phyloP scores from a whole-genome alignment of 495 filamentous ascomycete genomes.

The Oidiodendron maius region DNA sequence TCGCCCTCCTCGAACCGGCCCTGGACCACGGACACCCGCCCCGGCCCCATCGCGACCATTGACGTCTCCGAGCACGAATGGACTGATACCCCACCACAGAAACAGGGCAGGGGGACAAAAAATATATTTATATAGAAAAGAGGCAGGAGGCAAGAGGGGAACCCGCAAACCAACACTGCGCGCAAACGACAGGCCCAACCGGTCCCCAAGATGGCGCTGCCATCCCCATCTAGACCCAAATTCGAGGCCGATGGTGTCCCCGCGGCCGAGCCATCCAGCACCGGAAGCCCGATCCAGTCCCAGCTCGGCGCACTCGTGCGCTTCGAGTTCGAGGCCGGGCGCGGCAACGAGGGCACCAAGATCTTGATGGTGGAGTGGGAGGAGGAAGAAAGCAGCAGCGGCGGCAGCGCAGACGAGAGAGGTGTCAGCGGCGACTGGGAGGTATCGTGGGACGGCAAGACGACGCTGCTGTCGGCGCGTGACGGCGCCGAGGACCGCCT shows the following conservation, averaged over 20 bases:
- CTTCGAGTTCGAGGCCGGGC: conserved; percentile 76
- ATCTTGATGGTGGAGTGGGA: conserved; percentile 84
- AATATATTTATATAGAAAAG: no score
- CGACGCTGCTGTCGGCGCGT: conserved; percentile 54
- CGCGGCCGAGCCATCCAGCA: conserved; percentile 1
- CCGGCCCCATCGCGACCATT: no score
- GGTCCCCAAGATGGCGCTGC: conserved; percentile 18
- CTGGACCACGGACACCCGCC: no score
- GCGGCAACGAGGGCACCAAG: conserved; percentile 75
- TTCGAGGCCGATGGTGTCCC: conserved; percentile 21
- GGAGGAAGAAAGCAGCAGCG: conserved; percentile 28
- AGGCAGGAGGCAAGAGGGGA: no score
- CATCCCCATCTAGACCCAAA: conserved; percentile 9
- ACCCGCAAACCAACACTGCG: no score
- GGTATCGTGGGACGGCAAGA: conserved; percentile 72
- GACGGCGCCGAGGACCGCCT: conserved; percentile 48
- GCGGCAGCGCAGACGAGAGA: no score
- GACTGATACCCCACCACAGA: no score
- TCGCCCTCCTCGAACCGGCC: no score
- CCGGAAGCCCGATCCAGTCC: conserved; percentile 20
- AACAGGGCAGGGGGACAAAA: no score
- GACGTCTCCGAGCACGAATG: no score
- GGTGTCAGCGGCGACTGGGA: conserved; percentile 57
- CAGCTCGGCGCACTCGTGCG: conserved; percentile 59
- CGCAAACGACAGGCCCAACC: no score